Evolutionary conservation across 1,284 basidiomycete genomes (phyloP).

Genomic region (Malassezia furfur): DNA sequence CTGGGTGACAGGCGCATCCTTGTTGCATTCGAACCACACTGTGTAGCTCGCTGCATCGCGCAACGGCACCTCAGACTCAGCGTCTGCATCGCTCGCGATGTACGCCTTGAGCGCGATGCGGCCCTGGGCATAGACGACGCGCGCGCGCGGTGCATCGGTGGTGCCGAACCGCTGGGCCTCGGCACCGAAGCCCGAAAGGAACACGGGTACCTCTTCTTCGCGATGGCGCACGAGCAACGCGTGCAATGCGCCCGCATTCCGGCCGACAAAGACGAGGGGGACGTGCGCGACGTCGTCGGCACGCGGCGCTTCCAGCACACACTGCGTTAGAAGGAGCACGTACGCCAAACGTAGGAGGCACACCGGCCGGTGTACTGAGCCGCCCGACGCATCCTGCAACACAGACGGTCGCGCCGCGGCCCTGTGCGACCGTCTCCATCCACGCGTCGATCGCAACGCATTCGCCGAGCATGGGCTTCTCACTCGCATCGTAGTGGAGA

Average conservation of each 20-base stretch:
- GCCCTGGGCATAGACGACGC: conserved; percentile 4
- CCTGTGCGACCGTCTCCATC: conserved; percentile 5
- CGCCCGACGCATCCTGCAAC: background rate
- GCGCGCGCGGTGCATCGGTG: background rate
- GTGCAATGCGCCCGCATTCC: conserved; percentile 4
- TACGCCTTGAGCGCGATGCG: conserved; percentile 16
- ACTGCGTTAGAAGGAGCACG: background rate
- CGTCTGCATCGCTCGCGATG: background rate
- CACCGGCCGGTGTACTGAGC: background rate
- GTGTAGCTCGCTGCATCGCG: background rate
- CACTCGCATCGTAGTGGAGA: background rate
- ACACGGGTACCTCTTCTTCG: background rate
- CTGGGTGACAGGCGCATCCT: conserved; percentile 3
- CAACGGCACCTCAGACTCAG: background rate
- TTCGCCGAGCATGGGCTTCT: conserved; percentile 8
- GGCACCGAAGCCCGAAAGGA: conserved; percentile 15
- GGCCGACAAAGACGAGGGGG: conserved; percentile 5
- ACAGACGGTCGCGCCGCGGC: conserved; percentile 15
- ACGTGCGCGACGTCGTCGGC: background rate
- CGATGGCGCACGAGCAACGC: background rate
- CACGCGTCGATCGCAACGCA: conserved; percentile 2
- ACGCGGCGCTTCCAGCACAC: conserved; percentile 2
- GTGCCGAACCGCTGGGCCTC: conserved; percentile 6
- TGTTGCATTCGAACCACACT: conserved; percentile 17
- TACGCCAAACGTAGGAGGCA: background rate